Percentiles rank a stretch among this genome's conserved stretches.
phyloP scores from a whole-genome alignment of 768 basidiomycete species.

The Lyophyllum decastes region DNA sequence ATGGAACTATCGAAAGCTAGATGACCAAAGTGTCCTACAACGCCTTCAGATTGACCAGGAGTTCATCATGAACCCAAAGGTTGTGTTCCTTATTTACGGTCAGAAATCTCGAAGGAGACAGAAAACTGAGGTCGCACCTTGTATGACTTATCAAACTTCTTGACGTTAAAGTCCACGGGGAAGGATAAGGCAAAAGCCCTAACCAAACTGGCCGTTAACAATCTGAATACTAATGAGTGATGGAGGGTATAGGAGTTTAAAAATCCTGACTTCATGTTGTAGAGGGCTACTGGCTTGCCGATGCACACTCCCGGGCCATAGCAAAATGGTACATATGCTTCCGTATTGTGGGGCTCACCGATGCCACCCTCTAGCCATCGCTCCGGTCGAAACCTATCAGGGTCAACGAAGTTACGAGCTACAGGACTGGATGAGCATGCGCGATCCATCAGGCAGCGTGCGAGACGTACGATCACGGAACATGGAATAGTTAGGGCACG shows the following conservation, averaged over 20 bases:
- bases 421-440: neutral
- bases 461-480: conserved; percentile 14
- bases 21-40: neutral
- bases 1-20: no score
- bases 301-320: conserved; percentile 23
- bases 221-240: conserved; percentile 5
- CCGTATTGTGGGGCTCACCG: conserved; percentile 6
- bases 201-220: conserved; percentile 16
- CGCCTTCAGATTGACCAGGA: conserved; percentile 14
- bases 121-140: conserved; percentile 13
- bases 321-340: conserved; percentile 23
- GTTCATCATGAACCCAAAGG: conserved; percentile 23
- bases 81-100: conserved; percentile 18
- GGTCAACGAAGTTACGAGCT: conserved; percentile 20
- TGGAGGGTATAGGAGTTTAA: neutral
- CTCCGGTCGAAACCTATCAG: conserved; percentile 22
- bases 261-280: conserved; percentile 25
- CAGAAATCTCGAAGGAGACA: neutral
- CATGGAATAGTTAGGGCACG: conserved; percentile 17
- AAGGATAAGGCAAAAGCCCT: conserved; percentile 17
- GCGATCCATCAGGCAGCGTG: neutral
- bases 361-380: conserved; percentile 15
- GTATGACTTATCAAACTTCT: conserved; percentile 21
- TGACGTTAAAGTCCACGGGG: conserved; percentile 14
- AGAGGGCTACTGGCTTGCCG: conserved; percentile 25